Conservation (phyloP, 371 early-diverging fungal species). For the Apophysomyces sp. region DNA sequence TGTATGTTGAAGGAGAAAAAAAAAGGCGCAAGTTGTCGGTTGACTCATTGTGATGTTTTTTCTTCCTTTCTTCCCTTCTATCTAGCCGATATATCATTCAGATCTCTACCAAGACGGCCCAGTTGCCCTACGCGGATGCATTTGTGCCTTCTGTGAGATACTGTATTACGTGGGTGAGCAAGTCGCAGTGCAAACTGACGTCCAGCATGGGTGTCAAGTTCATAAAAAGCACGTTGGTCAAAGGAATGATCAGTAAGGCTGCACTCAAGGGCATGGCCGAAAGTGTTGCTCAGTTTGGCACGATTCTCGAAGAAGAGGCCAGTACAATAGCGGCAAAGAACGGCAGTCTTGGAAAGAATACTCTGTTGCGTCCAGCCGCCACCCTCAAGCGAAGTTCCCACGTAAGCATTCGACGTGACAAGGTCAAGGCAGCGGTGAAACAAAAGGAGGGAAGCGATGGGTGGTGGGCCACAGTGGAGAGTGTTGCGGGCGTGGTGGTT, state of each 20-base stretch:
- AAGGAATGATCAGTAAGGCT: constrained; percentile 45
- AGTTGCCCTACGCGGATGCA: constrained; percentile 61
- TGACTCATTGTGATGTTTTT: too few species aligned
- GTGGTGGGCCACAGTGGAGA: constrained; percentile 15
- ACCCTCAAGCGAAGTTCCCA: constrained; percentile 4
- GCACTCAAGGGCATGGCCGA: constrained; percentile 46
- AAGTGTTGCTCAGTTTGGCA: constrained; percentile 26
- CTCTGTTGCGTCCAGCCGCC: not conserved
- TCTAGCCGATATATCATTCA: constrained; percentile 43
- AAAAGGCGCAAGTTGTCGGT: not conserved
- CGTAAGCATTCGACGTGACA: not conserved
- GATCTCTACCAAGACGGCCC: constrained; percentile 45
- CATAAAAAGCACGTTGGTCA: constrained; percentile 55
- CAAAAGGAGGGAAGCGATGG: constrained; percentile 2
- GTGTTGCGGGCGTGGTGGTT: not conserved
- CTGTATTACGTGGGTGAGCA: constrained; percentile 53
- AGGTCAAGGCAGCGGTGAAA: not conserved
- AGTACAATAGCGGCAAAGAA: not conserved
- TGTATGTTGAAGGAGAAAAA: constrained; percentile 22
- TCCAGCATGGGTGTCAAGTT: constrained; percentile 57
- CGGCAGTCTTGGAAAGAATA: not conserved
- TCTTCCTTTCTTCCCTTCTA: not conserved
- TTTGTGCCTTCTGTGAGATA: constrained; percentile 58
- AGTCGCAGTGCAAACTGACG: constrained; percentile 42
- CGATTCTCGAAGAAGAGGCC: constrained; percentile 28